These are phyloP conservation scores for Helichrysum umbraculigerum DNA, from an alignment of 129 eudicot species.

Conservation along the genomic window DNA sequence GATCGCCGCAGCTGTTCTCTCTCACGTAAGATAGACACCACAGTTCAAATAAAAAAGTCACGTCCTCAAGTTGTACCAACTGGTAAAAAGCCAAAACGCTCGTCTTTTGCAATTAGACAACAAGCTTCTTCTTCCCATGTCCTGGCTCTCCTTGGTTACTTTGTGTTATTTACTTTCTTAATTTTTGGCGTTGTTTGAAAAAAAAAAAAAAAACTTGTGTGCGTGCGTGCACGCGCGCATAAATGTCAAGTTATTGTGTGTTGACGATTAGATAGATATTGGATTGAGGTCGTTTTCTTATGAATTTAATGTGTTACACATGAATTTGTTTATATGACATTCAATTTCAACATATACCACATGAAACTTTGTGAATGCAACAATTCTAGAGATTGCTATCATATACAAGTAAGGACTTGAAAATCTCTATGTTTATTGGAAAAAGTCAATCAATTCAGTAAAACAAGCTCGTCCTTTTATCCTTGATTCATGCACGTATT, in stretches of 20 bases:
- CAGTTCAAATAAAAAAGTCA: not conserved
- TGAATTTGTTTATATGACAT: no score
- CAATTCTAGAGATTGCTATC: no score
- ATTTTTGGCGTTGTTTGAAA: not conserved
- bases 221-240: no score
- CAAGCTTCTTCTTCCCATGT: not conserved
- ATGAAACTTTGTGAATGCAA: no score
- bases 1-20: not conserved
- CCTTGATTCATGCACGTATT: no score
- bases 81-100: not conserved
- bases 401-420: no score
- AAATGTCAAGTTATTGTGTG: no score
- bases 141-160: not conserved
- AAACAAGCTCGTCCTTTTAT: slow-evolving; percentile 2
- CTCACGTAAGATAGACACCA: not conserved
- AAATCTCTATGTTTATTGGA: not conserved
- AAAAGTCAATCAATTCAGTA: not conserved
- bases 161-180: not conserved
- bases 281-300: no score
- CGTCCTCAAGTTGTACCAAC: not conserved
- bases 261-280: no score
- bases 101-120: slow-evolving; percentile 1
- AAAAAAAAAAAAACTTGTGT: no score
- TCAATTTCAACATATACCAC: no score
- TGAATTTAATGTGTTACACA: no score